These are phyloP conservation scores for Candida smagusa DNA, from an alignment of 1,139 yeast genomes.

Conservation along the genomic window DNA sequence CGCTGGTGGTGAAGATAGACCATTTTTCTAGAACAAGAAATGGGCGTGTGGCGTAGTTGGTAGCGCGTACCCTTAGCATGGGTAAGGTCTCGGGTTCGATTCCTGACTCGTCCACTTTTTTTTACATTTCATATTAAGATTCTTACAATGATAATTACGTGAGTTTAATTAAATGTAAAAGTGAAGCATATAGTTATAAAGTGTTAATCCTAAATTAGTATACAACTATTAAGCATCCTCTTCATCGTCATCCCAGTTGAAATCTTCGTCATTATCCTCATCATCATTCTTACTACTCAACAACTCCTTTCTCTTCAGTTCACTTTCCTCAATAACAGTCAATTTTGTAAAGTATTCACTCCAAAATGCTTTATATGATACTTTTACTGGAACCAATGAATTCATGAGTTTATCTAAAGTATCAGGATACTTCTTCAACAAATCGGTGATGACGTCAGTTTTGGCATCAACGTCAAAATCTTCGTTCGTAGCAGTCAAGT, in stretches of 20 bases:
- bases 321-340: conserved; percentile 56
- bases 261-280: conserved; percentile 34
- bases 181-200: too few species aligned
- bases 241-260: conserved; percentile 62
- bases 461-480: conserved; percentile 46
- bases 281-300: conserved; percentile 39
- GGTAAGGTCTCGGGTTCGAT: conserved; percentile 88
- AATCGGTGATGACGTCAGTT: conserved; percentile 49
- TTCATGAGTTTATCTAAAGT: conserved; percentile 59
- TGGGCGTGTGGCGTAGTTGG: conserved; percentile 93
- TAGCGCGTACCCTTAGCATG: conserved; percentile 91
- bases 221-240: conserved; percentile 37
- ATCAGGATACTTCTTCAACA: conserved; percentile 46
- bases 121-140: too few species aligned
- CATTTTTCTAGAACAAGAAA: too few species aligned
- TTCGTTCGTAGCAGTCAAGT: conserved; percentile 16
- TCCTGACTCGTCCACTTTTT: conserved; percentile 75
- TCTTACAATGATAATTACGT: too few species aligned
- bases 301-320: conserved; percentile 62
- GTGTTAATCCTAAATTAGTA: too few species aligned
- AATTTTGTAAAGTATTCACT: conserved; percentile 61
- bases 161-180: too few species aligned
- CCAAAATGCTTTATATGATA: conserved; percentile 72
- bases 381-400: conserved; percentile 60
- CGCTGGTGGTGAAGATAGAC: too few species aligned